A percentile compares a stretch with the other conserved stretches of the same genome.
Evolutionary conservation across 2,329 filamentous ascomycete species (phyloP).

Genomic region (Zarea fungicola): DNA sequence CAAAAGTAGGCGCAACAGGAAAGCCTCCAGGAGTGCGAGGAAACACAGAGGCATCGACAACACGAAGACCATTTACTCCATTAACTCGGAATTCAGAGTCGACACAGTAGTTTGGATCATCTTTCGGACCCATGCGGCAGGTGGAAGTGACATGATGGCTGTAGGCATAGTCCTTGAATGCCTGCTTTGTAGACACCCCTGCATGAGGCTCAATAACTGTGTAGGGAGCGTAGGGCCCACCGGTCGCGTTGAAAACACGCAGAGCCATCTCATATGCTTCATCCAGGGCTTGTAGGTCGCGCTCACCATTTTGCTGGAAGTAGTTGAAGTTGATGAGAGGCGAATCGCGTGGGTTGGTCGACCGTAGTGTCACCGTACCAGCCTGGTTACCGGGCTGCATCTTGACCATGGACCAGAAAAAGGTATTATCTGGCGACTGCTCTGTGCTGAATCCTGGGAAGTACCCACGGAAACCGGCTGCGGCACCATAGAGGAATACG

Average conservation of each 20-base stretch:
- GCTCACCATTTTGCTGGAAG: slow-evolving; percentile 33
- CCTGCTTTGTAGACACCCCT: slow-evolving; percentile 36
- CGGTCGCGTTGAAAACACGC: slow-evolving; percentile 24
- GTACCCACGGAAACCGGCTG: slow-evolving; percentile 24
- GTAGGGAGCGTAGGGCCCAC: slow-evolving; percentile 23
- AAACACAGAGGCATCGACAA: slow-evolving; percentile 56
- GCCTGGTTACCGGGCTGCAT: slow-evolving; percentile 51
- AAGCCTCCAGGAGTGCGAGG: slow-evolving; percentile 46
- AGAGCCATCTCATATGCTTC: slow-evolving; percentile 43
- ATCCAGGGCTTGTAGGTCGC: slow-evolving; percentile 39
- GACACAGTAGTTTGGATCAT: slow-evolving; percentile 48
- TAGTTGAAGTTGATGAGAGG: slow-evolving; percentile 56
- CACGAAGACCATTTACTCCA: slow-evolving; percentile 47
- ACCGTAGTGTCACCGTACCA: slow-evolving; percentile 52
- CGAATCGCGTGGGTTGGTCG: slow-evolving; percentile 52
- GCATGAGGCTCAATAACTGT: slow-evolving; percentile 34
- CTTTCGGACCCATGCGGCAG: slow-evolving; percentile 48
- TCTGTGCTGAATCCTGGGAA: slow-evolving; percentile 23
- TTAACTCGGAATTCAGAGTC: slow-evolving; percentile 51
- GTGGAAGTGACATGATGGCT: slow-evolving; percentile 55
- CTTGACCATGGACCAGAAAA: slow-evolving; percentile 42
- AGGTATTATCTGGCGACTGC: slow-evolving; percentile 28
- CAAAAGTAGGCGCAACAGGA: slow-evolving; percentile 44
- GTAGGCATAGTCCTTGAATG: slow-evolving; percentile 45
- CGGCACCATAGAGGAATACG: slow-evolving; percentile 26